Evolutionary conservation across 495 filamentous ascomycete species (phyloP).

Genomic region (Penicillium antarcticum): DNA sequence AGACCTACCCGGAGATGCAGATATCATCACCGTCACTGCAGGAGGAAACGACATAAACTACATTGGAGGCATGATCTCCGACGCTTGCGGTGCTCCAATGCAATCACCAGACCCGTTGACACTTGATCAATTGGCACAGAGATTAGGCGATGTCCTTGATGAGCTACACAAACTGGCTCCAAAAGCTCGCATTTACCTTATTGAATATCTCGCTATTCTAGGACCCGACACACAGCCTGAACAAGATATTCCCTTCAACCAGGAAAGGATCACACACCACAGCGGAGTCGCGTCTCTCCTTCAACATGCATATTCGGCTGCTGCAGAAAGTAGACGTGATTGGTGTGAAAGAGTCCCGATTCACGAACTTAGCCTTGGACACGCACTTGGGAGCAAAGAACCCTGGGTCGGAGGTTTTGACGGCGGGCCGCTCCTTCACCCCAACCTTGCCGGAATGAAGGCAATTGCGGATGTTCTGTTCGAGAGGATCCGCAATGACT

Average conservation of each 20-base stretch:
- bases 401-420: slow-evolving; percentile 38
- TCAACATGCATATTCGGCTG: slow-evolving; percentile 25
- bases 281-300: slow-evolving; percentile 22
- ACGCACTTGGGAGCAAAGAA: slow-evolving; percentile 31
- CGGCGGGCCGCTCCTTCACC: slow-evolving; percentile 28
- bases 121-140: slow-evolving; percentile 18
- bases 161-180: slow-evolving; percentile 35
- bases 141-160: slow-evolving; percentile 35
- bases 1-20: slow-evolving; percentile 28
- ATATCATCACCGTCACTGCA: slow-evolving; percentile 39
- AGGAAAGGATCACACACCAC: slow-evolving; percentile 32
- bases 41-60: slow-evolving; percentile 48
- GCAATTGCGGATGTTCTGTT: slow-evolving; percentile 28
- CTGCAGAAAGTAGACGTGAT: slow-evolving; percentile 17
- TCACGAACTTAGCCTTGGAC: slow-evolving; percentile 23
- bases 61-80: slow-evolving; percentile 37
- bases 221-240: slow-evolving; percentile 29
- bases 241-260: slow-evolving; percentile 30
- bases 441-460: slow-evolving; percentile 30
- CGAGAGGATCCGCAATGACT: background rate
- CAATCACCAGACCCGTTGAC: slow-evolving; percentile 6
- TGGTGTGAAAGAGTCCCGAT: slow-evolving; percentile 31
- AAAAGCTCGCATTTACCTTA: slow-evolving; percentile 30
- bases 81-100: slow-evolving; percentile 15
- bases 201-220: slow-evolving; percentile 44